Evolutionary conservation across 257 asterid genomes (phyloP).

Genomic region (Solanum habrochaites): DNA sequence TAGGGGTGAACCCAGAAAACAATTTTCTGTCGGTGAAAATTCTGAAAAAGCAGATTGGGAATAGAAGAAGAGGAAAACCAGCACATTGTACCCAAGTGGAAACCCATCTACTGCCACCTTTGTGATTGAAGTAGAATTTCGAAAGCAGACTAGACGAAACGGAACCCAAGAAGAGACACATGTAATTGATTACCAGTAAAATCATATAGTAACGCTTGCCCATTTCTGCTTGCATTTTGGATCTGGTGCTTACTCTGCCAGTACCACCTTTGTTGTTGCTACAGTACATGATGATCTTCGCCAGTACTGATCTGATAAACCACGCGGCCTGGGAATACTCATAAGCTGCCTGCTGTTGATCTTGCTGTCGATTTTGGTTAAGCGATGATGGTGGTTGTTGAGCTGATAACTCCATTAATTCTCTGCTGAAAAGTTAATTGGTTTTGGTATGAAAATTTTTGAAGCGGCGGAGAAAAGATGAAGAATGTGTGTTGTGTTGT

Average conservation of each 20-base stretch:
- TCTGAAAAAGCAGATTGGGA: slow-evolving; percentile 32
- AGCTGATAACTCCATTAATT: background rate
- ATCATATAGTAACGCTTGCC: slow-evolving; percentile 16
- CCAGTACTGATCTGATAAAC: background rate
- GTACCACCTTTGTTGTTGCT: background rate
- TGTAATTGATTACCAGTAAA: slow-evolving; percentile 32
- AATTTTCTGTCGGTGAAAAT: slow-evolving; percentile 24
- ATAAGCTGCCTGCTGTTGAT: background rate
- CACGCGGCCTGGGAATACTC: background rate
- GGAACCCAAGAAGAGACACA: slow-evolving; percentile 41
- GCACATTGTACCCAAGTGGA: slow-evolving; percentile 69
- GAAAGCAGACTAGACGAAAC: slow-evolving; percentile 37
- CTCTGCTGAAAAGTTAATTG: background rate
- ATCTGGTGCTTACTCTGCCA: background rate
- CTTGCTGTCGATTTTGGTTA: background rate
- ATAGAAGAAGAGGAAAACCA: slow-evolving; percentile 60
- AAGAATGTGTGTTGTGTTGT: background rate
- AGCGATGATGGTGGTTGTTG: background rate
- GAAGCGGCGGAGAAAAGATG: slow-evolving; percentile 2
- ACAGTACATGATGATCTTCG: background rate
- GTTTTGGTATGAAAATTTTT: background rate
- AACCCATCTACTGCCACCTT: slow-evolving; percentile 65
- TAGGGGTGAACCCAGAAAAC: slow-evolving; percentile 28
- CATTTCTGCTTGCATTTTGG: background rate
- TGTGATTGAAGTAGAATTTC: slow-evolving; percentile 66